Base-by-base conservation (phyloP, 768 basidiomycete genomes). In the Sarcodon sp. region DNA sequence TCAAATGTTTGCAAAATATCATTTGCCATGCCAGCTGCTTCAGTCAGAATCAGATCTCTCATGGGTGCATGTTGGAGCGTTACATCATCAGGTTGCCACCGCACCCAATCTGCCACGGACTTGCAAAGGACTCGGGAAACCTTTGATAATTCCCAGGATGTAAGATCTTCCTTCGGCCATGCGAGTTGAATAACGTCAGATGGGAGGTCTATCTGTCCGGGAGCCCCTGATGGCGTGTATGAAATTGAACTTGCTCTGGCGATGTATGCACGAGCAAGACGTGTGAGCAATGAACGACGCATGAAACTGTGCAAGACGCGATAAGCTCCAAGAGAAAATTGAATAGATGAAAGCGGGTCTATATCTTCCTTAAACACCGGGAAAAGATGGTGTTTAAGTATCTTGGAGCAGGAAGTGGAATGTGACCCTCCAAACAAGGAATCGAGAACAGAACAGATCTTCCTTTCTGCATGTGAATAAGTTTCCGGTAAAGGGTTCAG, bases 1-100 rank as follows among this genome's bases (percentile, higher is more conserved):
- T 87, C 83, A 44, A 82, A 69, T 53, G 86, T 83, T 54, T 83
- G 80, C 11, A 86, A 70, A 4, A 86, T 71, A 52, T 88, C 87
- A 58, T 78, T 81, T 51, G 84, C 55, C 6, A 83, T 72, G 0
- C 79, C 77, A 1, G 83, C 77, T 5, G 76, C 75, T 61, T 89
- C 87, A 41, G 79, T 75, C 49, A 89, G 55, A 41, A 88, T 61
- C 58, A 49, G 65, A 58, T 60, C 55, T 57, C 43, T 56, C 59
- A 49, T 57, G 21, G 32, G 33, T 35, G 32, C 46, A 45, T 46
- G n/a, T 4, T 43, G 48, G 18, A 48, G 43, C 16, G 46, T 36
- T 12, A 56, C 55, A 12, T 60, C 64, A 9, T 58, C 55, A 36
- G 59, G 60, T 8, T 57, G 51, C 35, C 56, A 56, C 21, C 59